Percentiles rank a stretch among this genome's conserved stretches.
Conservation (phyloP, 2,329 filamentous ascomycete species). For the Aspergillus sp. region DNA sequence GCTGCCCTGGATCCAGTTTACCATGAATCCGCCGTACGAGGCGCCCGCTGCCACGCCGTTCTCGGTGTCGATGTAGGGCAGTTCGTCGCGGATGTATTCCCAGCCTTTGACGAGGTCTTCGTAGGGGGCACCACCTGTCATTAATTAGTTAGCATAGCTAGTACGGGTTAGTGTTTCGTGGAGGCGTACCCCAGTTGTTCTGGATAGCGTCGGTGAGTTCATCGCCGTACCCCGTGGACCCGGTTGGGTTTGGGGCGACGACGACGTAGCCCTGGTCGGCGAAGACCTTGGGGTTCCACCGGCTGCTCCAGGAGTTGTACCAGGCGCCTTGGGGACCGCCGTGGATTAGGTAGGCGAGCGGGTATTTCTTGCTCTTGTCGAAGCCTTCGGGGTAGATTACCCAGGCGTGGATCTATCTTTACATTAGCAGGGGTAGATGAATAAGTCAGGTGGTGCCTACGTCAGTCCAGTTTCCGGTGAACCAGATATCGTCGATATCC, state of each 20-base stretch:
- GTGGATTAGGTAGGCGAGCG: conserved; percentile 76
- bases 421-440: neutral
- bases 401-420: conserved; percentile 37
- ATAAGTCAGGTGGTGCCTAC: conserved; percentile 18
- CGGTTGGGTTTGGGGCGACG: conserved; percentile 78
- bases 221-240: conserved; percentile 80
- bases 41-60: conserved; percentile 43
- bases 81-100: conserved; percentile 60
- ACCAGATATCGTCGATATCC: conserved; percentile 40
- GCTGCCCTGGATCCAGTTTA: conserved; percentile 87
- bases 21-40: conserved; percentile 48
- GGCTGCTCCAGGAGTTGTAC: conserved; percentile 72
- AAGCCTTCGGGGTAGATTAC: conserved; percentile 56
- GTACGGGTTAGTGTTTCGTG: neutral
- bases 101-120: conserved; percentile 77
- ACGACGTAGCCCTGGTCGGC: conserved; percentile 86
- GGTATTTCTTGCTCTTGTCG: conserved; percentile 69
- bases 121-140: conserved; percentile 59
- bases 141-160: neutral
- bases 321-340: conserved; percentile 79
- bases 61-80: conserved; percentile 39
- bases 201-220: conserved; percentile 73
- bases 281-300: conserved; percentile 85
- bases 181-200: conserved; percentile 67
- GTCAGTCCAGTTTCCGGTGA: conserved; percentile 35